Evolutionary conservation across 1,139 yeast species (phyloP).

Genomic region (Hansenula anomala): DNA sequence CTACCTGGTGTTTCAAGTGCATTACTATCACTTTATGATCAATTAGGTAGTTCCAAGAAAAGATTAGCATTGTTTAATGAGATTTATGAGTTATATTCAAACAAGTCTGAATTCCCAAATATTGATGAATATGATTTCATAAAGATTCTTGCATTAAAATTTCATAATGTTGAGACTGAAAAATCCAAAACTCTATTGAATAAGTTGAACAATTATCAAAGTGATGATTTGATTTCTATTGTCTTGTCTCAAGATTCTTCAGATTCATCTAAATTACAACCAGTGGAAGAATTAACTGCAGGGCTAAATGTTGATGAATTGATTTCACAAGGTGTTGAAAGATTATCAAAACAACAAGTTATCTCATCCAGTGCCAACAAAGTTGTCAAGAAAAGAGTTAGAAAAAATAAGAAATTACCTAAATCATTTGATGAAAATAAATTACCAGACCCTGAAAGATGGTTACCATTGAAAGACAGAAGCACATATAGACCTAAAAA

Average conservation of each 20-base stretch:
- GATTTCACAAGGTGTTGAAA: constrained; percentile 32
- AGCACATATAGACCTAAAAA: constrained; percentile 74
- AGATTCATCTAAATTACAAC: constrained; percentile 6
- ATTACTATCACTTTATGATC: constrained; percentile 44
- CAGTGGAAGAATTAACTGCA: constrained; percentile 32
- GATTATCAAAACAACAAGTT: constrained; percentile 25
- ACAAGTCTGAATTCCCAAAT: constrained; percentile 7
- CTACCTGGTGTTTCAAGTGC: constrained; percentile 42
- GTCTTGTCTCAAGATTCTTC: constrained; percentile 8
- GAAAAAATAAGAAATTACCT: constrained; percentile 36
- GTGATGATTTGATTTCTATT: constrained; percentile 28
- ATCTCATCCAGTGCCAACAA: constrained; percentile 14
- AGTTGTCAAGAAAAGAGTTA: constrained; percentile 28
- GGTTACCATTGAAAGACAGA: constrained; percentile 87
- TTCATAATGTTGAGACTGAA: constrained; percentile 28
- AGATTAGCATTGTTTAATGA: constrained; percentile 24
- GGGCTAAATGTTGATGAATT: constrained; percentile 37
- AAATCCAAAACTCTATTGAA: constrained; percentile 29
- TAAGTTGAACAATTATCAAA: constrained; percentile 26
- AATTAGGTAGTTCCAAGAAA: constrained; percentile 25
- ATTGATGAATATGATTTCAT: constrained; percentile 31
- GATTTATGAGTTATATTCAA: constrained; percentile 22
- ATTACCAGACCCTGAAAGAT: constrained; percentile 66
- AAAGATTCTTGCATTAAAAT: constrained; percentile 45
- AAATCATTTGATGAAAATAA: constrained; percentile 34